Evolutionary conservation across 176 grass and related monocot species (phyloP), one percentile per base, ranked within the genome.

Genomic region (Ensete glaucum): DNA sequence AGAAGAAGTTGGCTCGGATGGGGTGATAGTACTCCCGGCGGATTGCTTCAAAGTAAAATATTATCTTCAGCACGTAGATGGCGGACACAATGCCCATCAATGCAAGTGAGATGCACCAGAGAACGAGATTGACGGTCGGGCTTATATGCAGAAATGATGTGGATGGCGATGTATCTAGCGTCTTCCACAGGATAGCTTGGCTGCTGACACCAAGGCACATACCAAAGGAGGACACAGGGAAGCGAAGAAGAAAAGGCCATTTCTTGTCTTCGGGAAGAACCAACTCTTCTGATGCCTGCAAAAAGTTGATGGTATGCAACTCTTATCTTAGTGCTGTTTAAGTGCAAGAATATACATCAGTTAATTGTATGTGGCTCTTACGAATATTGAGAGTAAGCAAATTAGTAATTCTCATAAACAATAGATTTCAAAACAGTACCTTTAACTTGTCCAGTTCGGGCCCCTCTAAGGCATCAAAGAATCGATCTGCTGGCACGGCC

Each of bases 161-260:
- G n/a, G 95, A 92, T 53, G 86, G 72, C 57, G 95, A 89, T 49
- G 89, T 93, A 52, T 88, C 85, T 15, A 98, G 56, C 3, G 76
- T 81, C 89, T 93, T 98, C 87, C 88, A 98, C 64, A 98, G 69
- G 20, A 93, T 93, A 14, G 95, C 90, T 87, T 91, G 88, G 86
- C 95, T 98, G 82, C 90, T 91, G 76, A 91, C 74, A 66, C 88
- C 95, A 50, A 98, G 78, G 78, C 90, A 93, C 74, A 98, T 93
- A 43, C 90, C 90, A 69, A 98, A 98, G 1, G 90, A 83, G 1
- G 90, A 87, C 71, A 98, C 77, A 58, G 90, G 95, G 78, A 98
- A 98, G 11, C 95, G 88, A 0, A 98, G 90, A n/a, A 98, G 88
- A 64, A 98, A 98, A 80, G 90, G 95, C 95, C 95, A 98, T 65